A percentile compares a stretch with the other conserved stretches of the same genome.
Conservation (phyloP, 1,284 basidiomycete genomes). For the Macrocybe sp. region DNA sequence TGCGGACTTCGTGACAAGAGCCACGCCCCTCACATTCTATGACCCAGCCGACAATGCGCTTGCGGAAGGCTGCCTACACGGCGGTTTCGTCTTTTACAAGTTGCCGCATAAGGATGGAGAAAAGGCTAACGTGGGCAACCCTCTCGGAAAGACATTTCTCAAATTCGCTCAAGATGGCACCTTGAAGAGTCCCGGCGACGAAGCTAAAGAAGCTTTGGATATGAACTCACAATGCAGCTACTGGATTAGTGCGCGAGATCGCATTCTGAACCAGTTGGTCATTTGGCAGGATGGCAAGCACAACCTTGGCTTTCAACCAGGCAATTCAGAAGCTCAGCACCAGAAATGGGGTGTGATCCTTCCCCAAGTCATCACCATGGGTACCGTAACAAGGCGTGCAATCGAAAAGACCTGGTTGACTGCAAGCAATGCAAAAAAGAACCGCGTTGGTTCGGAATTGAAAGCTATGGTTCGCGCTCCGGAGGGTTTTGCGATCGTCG, state of each 20-base stretch:
- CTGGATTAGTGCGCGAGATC: conserved; percentile 94
- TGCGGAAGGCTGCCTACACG: conserved; percentile 36
- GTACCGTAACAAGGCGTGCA: conserved; percentile 94
- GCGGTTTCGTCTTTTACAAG: conserved; percentile 75
- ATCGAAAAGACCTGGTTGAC: conserved; percentile 99
- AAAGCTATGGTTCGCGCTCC: conserved; percentile 98
- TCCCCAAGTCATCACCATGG: conserved; percentile 97
- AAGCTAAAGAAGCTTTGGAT: conserved; percentile 82
- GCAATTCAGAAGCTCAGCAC: conserved; percentile 18
- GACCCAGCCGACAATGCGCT: conserved; percentile 58
- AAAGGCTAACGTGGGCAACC: conserved; percentile 89
- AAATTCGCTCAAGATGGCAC: conserved; percentile 85
- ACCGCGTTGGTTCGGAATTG: conserved; percentile 95
- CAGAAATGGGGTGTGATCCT: conserved; percentile 87
- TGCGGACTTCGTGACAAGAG: conserved; percentile 33
- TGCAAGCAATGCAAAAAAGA: conserved; percentile 96
- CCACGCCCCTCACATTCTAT: conserved; percentile 47
- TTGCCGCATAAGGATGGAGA: conserved; percentile 97
- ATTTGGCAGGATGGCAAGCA: conserved; percentile 65
- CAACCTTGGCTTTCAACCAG: conserved; percentile 42
- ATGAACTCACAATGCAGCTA: conserved; percentile 97
- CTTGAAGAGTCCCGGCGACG: conserved; percentile 71
- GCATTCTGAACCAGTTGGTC: conserved; percentile 92
- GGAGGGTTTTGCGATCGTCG: conserved; percentile 90
- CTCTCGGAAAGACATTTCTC: conserved; percentile 87